Conservation (phyloP, 805 yeast species). For the Candida sakaeoensis region DNA sequence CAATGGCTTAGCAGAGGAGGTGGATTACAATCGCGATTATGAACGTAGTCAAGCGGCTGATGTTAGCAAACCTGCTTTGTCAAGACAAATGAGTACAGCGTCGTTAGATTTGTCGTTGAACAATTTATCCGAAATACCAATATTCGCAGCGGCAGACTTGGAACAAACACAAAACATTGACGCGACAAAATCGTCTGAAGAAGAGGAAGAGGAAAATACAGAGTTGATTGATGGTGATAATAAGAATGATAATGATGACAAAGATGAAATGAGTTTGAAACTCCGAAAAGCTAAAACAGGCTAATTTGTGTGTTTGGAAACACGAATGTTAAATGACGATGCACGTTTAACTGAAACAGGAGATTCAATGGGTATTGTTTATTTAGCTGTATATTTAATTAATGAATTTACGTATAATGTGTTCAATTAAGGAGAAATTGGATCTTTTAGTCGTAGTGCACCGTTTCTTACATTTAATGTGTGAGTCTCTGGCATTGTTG, state of each 20-base stretch:
- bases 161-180: slow-evolving; percentile 4
- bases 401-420: too few species aligned
- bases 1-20: slow-evolving; percentile 12
- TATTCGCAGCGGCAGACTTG: slow-evolving; percentile 18
- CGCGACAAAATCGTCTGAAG: slow-evolving; percentile 4
- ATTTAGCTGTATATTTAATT: too few species aligned
- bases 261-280: slow-evolving; percentile 1
- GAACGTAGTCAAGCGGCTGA: slow-evolving; percentile 2
- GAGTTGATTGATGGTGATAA: slow-evolving; percentile 1
- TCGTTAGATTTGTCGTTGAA: slow-evolving; percentile 11
- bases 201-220: neutral
- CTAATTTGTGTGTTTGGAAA: too few species aligned
- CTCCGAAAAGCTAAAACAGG: neutral
- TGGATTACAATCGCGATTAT: too few species aligned
- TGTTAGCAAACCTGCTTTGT: neutral
- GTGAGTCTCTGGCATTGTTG: too few species aligned
- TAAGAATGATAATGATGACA: slow-evolving; percentile 1
- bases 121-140: slow-evolving; percentile 26
- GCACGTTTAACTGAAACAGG: too few species aligned
- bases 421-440: too few species aligned
- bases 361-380: too few species aligned
- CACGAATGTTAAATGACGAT: too few species aligned
- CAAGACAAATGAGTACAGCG: slow-evolving; percentile 5
- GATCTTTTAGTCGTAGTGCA: too few species aligned
- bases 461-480: too few species aligned